phyloP scores from a whole-genome alignment of 352 stramenopile genomes.

The Lagenidium sp. region DNA sequence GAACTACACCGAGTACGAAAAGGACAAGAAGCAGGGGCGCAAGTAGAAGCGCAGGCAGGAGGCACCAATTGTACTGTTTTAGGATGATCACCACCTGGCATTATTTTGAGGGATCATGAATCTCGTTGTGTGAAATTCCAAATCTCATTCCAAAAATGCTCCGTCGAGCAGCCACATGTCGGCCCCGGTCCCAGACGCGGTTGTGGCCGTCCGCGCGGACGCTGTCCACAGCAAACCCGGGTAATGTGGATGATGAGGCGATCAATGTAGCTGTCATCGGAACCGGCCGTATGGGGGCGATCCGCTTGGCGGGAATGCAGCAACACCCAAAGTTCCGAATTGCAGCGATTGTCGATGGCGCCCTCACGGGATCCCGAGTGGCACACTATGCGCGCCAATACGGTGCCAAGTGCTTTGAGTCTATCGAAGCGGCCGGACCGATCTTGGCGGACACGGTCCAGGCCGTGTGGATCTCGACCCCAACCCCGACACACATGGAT shows the following conservation, averaged over 20 bases:
- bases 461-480: constrained; percentile 69
- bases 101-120: too few relatives aligned
- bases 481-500: constrained; percentile 55
- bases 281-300: constrained; percentile 66
- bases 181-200: too few relatives aligned
- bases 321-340: constrained; percentile 39
- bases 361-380: constrained; percentile 9
- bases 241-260: neutral
- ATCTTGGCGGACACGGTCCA: constrained; percentile 19
- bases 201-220: too few relatives aligned
- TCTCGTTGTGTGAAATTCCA: too few relatives aligned
- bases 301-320: constrained; percentile 53
- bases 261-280: constrained; percentile 44
- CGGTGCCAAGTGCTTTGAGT: constrained; percentile 26
- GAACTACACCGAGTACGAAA: constrained; percentile 85
- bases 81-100: too few relatives aligned
- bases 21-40: constrained; percentile 35
- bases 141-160: too few relatives aligned
- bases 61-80: too few relatives aligned
- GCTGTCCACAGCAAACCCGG: too few relatives aligned
- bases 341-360: constrained; percentile 50
- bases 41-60: constrained; percentile 6
- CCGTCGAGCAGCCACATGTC: too few relatives aligned
- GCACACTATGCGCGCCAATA: constrained; percentile 32
- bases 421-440: constrained; percentile 17